Conservation (phyloP, 768 basidiomycete genomes). For the Mycena galopus region DNA sequence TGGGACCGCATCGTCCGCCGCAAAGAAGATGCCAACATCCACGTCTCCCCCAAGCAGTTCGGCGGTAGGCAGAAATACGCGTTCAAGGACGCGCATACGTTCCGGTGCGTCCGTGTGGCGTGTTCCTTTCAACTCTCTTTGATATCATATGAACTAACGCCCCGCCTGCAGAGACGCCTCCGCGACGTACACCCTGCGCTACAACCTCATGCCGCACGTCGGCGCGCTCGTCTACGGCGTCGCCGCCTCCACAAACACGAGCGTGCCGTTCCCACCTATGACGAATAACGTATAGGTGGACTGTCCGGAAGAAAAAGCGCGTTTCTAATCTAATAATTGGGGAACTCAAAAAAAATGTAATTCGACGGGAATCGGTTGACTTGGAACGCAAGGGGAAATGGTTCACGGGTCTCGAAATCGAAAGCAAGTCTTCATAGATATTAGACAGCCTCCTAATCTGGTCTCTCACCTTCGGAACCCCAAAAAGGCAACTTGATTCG, state of each 20-base stretch:
- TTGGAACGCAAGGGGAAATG: too few species aligned
- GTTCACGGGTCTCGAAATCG: too few species aligned
- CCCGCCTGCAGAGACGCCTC: conserved; percentile 67
- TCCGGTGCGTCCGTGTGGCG: conserved; percentile 9
- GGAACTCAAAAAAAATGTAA: too few species aligned
- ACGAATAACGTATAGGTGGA: conserved; percentile 19
- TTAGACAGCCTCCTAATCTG: too few species aligned
- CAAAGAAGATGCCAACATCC: conserved; percentile 79
- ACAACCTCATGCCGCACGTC: conserved; percentile 93
- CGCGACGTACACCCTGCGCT: conserved; percentile 82
- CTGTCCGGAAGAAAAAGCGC: too few species aligned
- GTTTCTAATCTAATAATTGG: too few species aligned
- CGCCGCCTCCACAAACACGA: conserved; percentile 59
- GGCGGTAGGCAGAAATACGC: conserved; percentile 73
- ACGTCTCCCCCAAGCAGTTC: conserved; percentile 68
- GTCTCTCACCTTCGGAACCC: too few species aligned
- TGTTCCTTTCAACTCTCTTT: not conserved
- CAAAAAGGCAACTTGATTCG: too few species aligned
- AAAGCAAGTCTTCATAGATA: too few species aligned
- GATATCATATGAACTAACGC: not conserved
- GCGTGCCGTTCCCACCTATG: conserved; percentile 40
- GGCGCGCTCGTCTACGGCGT: conserved; percentile 85
- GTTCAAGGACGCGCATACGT: conserved; percentile 70
- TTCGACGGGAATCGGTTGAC: too few species aligned
- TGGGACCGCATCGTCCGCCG: conserved; percentile 95